Evolutionary conservation across 139 green algal genomes (phyloP), one percentile per base, ranked within the genome.

Genomic region (Microglena sp.): DNA sequence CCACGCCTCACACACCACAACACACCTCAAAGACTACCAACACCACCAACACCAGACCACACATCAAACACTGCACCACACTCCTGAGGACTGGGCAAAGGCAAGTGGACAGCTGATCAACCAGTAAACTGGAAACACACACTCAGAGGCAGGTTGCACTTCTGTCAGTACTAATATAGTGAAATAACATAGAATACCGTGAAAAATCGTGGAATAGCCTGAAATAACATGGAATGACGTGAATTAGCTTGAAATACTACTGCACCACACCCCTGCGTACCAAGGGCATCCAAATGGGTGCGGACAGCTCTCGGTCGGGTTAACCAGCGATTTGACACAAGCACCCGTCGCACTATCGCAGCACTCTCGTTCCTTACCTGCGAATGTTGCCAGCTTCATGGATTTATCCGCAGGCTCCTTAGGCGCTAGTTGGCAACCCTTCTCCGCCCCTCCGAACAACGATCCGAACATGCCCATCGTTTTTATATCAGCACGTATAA

Each of bases 341-440:
- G 15, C 40, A 50, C 40, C 40, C 40, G 40, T 50, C 40, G 15
- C 15, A 11, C 15, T 50, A 11, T 24, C 40, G 15, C 40, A 15
- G 11, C 15, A 15, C 15, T 11, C 11, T 50, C 40, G 15, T 15
- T 26, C 5, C 60, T 67, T n/a, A 67, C 60, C 60, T 28, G 60
- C 60, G 7, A 67, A 57, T 3, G 60, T 67, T 11, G 60, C 60
- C 4, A 58, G 36, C 43, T 67, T 67, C 27, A 59, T 15, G 6
- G 40, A 40, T n/a, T n/a, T n/a, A n/a, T 40, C 18, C 24, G 60
- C 40, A 4, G 60, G 8, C 7, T 67, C 60, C 40, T 56, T 67
- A 4, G 60, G 60, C 7, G 60, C 60, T 8, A 58, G 40, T 43
- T 59, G 26, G 26, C 40, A 59, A 21, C 40, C 40, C 11, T 18